Evolutionary conservation across 1,284 basidiomycete species (phyloP), one percentile per base, ranked within the genome.

Genomic region (Laetiporus sulphureus): DNA sequence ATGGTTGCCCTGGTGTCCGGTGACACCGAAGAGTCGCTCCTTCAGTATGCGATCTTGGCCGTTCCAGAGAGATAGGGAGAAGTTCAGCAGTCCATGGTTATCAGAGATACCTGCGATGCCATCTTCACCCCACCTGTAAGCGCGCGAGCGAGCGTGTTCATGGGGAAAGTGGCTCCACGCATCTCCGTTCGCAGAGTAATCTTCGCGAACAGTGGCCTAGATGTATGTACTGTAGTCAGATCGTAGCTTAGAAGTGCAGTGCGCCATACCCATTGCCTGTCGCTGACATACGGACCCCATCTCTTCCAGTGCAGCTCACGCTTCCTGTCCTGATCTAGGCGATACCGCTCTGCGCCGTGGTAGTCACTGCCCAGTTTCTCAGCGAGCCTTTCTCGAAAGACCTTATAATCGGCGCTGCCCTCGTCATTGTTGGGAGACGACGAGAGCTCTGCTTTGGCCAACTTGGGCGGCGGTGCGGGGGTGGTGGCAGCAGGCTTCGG

Each of bases 81-180:
- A 85, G 64, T 92, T 96, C 29, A 99, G 72, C 37, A 91, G 82
- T 55, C 92, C 89, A 64, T 95, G 94, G 61, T 97, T 98, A 66
- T 99, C 95, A 12, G 88, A 94, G 55, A 98, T 84, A 45, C 95
- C 95, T 22, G 87, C 95, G 43, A 99, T 83, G 44, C 95, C 95
- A 58, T 99, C 95, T 63, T 99, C 95, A 39, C 95, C 95, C 95
- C 95, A 99, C 57, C 95, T 77, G 67, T 96, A 99, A 38, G 92
- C 90, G 46, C 95, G 83, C 48, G 91, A 95, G 50, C 93, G 81
- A 3, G 95, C 86, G 54, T 94, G 90, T 49, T 92, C 90, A 63
- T 98, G 96, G 31, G 93, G 92, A 65, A 99, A 99, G 60, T 95
- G 91, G 52, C 83, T 86, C 95, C 95, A 99, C 6, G 95, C 94